Conservation (phyloP, 129 eudicot species). For the Erigeron canadensis region DNA sequence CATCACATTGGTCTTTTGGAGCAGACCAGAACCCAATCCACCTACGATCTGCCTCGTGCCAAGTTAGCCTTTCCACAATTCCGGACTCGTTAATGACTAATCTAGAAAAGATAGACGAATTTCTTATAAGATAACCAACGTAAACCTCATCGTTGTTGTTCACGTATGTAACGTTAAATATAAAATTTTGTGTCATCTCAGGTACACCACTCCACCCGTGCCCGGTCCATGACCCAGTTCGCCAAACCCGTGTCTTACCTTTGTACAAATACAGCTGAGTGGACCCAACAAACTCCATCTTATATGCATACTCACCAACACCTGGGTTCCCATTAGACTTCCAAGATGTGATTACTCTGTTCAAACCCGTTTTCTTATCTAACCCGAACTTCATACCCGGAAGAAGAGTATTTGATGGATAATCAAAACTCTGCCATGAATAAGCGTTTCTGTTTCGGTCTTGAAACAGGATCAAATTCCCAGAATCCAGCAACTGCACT, state of each 20-base stretch:
- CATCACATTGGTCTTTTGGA: slow-evolving; percentile 44
- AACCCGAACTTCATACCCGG: no score
- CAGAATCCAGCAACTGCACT: no score
- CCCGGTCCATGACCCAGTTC: slow-evolving; percentile 41
- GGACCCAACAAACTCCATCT: no score
- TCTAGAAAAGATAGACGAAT: slow-evolving; percentile 34
- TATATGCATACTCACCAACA: no score
- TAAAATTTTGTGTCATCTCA: slow-evolving; percentile 2
- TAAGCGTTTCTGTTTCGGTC: no score
- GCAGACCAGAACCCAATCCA: slow-evolving; percentile 39
- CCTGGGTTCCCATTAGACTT: no score
- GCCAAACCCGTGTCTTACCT: slow-evolving; percentile 25
- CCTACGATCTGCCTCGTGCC: slow-evolving; percentile 23
- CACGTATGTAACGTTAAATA: slow-evolving; percentile 17
- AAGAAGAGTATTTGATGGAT: no score
- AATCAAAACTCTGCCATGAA: no score
- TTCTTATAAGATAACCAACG: background rate
- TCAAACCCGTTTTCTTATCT: no score
- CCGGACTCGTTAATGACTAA: slow-evolving; percentile 27
- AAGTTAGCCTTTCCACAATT: slow-evolving; percentile 24
- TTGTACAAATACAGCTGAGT: slow-evolving; percentile 32
- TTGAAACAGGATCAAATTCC: no score
- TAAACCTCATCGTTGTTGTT: slow-evolving; percentile 30
- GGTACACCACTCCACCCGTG: slow-evolving; percentile 34
- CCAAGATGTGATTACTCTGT: no score